Percentiles rank a stretch among this genome's conserved stretches.
These are phyloP conservation scores for Cercospora sp. DNA, from an alignment of 2,329 filamentous ascomycete species.

Conservation along the genomic window DNA sequence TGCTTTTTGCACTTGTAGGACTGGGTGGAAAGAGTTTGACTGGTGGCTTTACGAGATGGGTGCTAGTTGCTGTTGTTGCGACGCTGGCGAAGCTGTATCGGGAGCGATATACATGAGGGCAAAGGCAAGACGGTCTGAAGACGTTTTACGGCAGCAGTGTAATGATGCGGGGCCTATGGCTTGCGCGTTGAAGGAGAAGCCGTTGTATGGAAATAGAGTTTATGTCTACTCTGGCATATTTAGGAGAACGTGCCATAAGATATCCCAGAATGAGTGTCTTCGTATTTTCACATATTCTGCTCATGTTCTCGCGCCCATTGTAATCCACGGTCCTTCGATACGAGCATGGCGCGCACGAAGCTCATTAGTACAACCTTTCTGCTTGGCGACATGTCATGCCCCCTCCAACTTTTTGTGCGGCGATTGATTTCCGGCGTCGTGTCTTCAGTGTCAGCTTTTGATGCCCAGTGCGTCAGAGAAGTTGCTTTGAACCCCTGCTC, in stretches of 20 bases:
- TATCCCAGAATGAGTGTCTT: background rate
- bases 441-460: too few relatives aligned
- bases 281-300: background rate
- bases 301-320: background rate
- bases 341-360: background rate
- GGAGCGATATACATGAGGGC: slow-evolving; percentile 13
- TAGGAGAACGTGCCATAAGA: background rate
- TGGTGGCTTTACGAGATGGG: slow-evolving; percentile 35
- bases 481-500: background rate
- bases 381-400: background rate
- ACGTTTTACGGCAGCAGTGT: background rate
- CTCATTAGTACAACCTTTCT: background rate
- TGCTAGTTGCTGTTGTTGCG: slow-evolving; percentile 31
- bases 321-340: background rate
- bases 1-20: slow-evolving; percentile 18
- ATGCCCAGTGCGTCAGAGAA: background rate
- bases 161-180: background rate
- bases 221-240: background rate
- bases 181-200: background rate
- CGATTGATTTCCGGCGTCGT: too few relatives aligned
- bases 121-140: background rate
- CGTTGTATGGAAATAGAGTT: background rate
- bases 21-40: slow-evolving; percentile 35
- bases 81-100: slow-evolving; percentile 24
- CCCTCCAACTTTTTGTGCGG: too few relatives aligned